Evolutionary conservation across 1,284 basidiomycete genomes (phyloP).

Genomic region (Pholiota adiposa): DNA sequence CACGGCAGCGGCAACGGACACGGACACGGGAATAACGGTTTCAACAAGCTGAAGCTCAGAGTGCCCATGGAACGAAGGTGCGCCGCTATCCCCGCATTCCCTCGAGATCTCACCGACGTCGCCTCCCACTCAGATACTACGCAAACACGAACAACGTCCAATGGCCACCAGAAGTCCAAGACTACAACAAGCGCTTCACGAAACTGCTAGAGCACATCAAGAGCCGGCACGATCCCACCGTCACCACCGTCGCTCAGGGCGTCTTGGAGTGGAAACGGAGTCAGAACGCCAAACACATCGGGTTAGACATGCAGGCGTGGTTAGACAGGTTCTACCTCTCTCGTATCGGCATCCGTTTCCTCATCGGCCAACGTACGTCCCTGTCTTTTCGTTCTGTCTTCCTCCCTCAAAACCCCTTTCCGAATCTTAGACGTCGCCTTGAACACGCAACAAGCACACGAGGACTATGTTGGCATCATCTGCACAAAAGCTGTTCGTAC

Average conservation of each 20-base stretch:
- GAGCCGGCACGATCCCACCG: constrained; percentile 94
- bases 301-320: constrained; percentile 93
- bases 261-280: constrained; percentile 80
- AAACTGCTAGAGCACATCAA: constrained; percentile 90
- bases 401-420: constrained; percentile 8
- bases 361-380: constrained; percentile 88
- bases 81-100: constrained; percentile 21
- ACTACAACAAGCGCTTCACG: constrained; percentile 95
- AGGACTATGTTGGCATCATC: constrained; percentile 97
- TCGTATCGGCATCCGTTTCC: constrained; percentile 94
- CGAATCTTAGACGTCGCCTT: constrained; percentile 78
- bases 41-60: constrained; percentile 64
- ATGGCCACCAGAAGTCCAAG: constrained; percentile 93
- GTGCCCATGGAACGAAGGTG: constrained; percentile 78
- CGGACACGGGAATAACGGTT: constrained; percentile 23
- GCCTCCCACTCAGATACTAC: constrained; percentile 78
- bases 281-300: constrained; percentile 66
- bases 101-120: constrained; percentile 10
- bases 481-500: constrained; percentile 86
- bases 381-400: not conserved
- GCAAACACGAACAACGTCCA: constrained; percentile 69
- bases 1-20: constrained; percentile 35
- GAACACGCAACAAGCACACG: constrained; percentile 87
- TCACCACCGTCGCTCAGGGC: constrained; percentile 95
- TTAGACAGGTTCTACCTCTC: constrained; percentile 98